Conservation (phyloP, 441 rosid genomes). For the Macaranga tanarius region DNA sequence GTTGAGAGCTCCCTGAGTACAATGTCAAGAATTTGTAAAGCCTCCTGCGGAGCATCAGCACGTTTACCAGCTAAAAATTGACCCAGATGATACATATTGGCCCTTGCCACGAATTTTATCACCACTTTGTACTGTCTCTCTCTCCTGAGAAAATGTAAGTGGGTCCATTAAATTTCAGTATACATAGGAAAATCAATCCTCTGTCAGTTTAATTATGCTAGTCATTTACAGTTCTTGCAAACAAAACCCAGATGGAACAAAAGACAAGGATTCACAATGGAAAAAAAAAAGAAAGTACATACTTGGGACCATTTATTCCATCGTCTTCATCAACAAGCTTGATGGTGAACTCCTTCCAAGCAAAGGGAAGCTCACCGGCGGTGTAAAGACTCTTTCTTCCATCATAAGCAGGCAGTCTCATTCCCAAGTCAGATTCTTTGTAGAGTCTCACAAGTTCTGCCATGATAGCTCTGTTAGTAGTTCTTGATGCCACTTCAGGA, state of each 20-base stretch:
- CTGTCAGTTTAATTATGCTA: not conserved
- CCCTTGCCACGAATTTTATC: slow-evolving; percentile 77
- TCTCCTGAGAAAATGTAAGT: slow-evolving; percentile 49
- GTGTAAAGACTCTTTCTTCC: slow-evolving; percentile 96
- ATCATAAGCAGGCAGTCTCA: slow-evolving; percentile 92
- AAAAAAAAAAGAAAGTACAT: slow-evolving; percentile 27
- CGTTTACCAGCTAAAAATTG: slow-evolving; percentile 89
- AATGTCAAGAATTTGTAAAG: slow-evolving; percentile 84
- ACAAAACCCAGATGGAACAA: not conserved
- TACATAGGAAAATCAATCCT: not conserved
- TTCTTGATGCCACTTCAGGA: slow-evolving; percentile 88
- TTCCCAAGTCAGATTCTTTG: slow-evolving; percentile 85
- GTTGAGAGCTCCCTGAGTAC: slow-evolving; percentile 83
- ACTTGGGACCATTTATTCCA: slow-evolving; percentile 84
- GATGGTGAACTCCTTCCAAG: slow-evolving; percentile 79
- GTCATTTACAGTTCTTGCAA: not conserved
- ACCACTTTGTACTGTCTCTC: slow-evolving; percentile 80
- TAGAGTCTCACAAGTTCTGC: slow-evolving; percentile 85
- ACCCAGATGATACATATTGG: slow-evolving; percentile 87
- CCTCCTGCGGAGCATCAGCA: slow-evolving; percentile 90
- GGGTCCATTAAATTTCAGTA: not conserved
- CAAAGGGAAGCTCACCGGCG: slow-evolving; percentile 92
- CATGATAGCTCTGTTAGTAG: slow-evolving; percentile 82
- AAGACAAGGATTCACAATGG: slow-evolving; percentile 9
- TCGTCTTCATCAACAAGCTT: slow-evolving; percentile 81